phyloP scores from a whole-genome alignment of 1,139 yeast species.

The Pichia sp. region DNA sequence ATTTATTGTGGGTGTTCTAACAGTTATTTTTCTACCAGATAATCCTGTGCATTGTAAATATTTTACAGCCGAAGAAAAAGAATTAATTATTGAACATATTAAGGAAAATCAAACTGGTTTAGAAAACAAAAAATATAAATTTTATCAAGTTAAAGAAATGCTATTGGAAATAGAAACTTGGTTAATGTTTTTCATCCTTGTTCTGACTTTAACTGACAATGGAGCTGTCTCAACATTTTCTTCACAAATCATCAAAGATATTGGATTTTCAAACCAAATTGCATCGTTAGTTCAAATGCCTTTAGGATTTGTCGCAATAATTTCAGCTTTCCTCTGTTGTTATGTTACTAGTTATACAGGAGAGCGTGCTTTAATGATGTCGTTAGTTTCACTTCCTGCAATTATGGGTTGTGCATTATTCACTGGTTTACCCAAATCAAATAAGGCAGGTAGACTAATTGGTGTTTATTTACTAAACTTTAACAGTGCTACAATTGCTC shows the following conservation, averaged over 20 bases:
- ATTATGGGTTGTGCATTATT: constrained; percentile 16
- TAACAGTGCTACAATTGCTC: constrained; percentile 16
- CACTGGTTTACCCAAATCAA: constrained; percentile 7
- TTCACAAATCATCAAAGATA: constrained; percentile 39
- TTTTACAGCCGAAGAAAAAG: constrained; percentile 27
- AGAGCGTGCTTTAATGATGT: constrained; percentile 11
- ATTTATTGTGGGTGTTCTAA: constrained; percentile 17
- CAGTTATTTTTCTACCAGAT: constrained; percentile 8
- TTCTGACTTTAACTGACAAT: constrained; percentile 36
- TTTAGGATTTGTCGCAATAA: constrained; percentile 28
- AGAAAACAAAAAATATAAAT: constrained; percentile 32
- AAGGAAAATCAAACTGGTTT: constrained; percentile 36
- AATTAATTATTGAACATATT: constrained; percentile 23
- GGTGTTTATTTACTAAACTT: constrained; percentile 17
- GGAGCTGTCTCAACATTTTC: constrained; percentile 43
- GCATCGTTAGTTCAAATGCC: constrained; percentile 41
- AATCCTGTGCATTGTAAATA: constrained; percentile 19
- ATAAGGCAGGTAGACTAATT: constrained; percentile 17
- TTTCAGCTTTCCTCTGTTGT: constrained; percentile 15
- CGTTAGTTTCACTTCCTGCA: constrained; percentile 12
- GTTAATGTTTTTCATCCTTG: constrained; percentile 28
- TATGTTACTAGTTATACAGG: constrained; percentile 17
- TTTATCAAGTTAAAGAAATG: constrained; percentile 18
- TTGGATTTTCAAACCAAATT: constrained; percentile 36
- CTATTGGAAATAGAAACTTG: constrained; percentile 17